Conservation (phyloP, 208 protist species). For the Hexamita inflata region DNA sequence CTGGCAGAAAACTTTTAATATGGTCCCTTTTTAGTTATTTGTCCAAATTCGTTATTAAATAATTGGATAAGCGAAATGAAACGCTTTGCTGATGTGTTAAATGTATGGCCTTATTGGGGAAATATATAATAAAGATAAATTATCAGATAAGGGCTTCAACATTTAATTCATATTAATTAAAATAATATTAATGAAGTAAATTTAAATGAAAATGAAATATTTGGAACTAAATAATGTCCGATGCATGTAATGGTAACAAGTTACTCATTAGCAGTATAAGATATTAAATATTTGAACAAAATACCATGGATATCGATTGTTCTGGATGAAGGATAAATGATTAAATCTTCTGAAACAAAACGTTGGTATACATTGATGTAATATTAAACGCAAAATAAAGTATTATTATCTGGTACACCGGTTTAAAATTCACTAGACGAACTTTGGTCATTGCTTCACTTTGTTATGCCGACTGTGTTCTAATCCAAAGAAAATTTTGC, state of each 20-base stretch:
- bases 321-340: constrained; percentile 66
- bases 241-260: constrained; percentile 67
- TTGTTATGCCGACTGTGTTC: constrained; percentile 61
- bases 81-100: not conserved
- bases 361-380: constrained; percentile 49
- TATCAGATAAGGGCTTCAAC: not conserved
- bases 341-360: constrained; percentile 61
- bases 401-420: constrained; percentile 62
- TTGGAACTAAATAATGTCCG: too few relatives aligned
- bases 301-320: constrained; percentile 56
- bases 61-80: constrained; percentile 23
- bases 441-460: constrained; percentile 62
- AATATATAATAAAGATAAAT: not conserved
- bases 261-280: constrained; percentile 58
- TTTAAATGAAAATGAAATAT: too few relatives aligned
- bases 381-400: constrained; percentile 47
- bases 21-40: constrained; percentile 13
- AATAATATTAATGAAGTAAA: too few relatives aligned
- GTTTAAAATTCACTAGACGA: constrained; percentile 57
- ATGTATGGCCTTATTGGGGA: constrained; percentile 28
- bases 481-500: constrained; percentile 47
- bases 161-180: too few relatives aligned
- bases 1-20: not conserved
- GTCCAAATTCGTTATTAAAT: constrained; percentile 1
- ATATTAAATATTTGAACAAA: constrained; percentile 39